phyloP scores from a whole-genome alignment of 441 rosid species.

The Erodium texanum region DNA sequence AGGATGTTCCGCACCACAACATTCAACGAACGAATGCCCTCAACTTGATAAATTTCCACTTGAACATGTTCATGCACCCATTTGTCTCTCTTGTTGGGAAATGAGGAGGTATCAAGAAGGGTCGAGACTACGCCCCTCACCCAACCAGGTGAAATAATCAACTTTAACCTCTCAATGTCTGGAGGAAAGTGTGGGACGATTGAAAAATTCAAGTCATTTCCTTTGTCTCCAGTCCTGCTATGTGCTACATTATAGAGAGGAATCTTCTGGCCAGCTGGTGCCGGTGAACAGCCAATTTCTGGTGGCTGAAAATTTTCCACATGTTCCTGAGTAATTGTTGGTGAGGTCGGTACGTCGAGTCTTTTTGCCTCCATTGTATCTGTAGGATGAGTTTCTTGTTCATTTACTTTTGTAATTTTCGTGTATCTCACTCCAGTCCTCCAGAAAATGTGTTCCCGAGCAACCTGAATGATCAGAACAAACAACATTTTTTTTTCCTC shows the following conservation, averaged over 20 bases:
- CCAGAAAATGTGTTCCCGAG: slow-evolving; percentile 61
- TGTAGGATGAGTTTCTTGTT: slow-evolving; percentile 13
- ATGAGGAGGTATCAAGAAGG: slow-evolving; percentile 42
- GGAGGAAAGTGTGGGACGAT: slow-evolving; percentile 57
- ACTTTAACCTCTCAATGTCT: slow-evolving; percentile 54
- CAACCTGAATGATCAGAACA: slow-evolving; percentile 35
- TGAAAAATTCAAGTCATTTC: slow-evolving; percentile 77
- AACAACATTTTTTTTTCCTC: neutral
- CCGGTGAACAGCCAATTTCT: slow-evolving; percentile 29
- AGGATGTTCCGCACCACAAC: slow-evolving; percentile 67
- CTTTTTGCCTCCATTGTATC: slow-evolving; percentile 15
- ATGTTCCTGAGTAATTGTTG: too few species aligned
- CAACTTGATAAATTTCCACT: slow-evolving; percentile 64
- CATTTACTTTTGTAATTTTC: slow-evolving; percentile 16
- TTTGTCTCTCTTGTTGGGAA: slow-evolving; percentile 31
- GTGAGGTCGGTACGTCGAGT: slow-evolving; percentile 11
- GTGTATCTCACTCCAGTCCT: slow-evolving; percentile 33
- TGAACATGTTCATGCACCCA: slow-evolving; percentile 31
- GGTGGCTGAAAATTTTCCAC: slow-evolving; percentile 8
- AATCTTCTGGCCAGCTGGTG: slow-evolving; percentile 47
- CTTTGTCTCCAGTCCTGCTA: slow-evolving; percentile 80
- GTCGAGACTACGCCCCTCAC: slow-evolving; percentile 49
- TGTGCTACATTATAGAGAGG: slow-evolving; percentile 63
- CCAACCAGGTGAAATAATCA: slow-evolving; percentile 57
- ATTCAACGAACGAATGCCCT: slow-evolving; percentile 59